Evolutionary conservation across 352 stramenopile genomes (phyloP).

Genomic region (Pythium aquatile): DNA sequence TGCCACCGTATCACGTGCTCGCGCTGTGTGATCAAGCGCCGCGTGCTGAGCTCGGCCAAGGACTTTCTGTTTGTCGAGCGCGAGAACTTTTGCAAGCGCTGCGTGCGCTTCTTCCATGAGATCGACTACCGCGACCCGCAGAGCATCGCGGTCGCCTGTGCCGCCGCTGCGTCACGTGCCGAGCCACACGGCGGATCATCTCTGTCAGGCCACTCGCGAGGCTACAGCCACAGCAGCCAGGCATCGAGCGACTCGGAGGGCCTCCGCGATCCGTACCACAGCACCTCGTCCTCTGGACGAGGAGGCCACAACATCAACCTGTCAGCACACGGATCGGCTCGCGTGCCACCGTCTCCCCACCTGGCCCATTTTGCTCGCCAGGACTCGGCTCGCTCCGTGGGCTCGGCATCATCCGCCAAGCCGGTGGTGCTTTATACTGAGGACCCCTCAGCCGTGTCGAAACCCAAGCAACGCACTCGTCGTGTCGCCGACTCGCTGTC

Average conservation of each 20-base stretch:
- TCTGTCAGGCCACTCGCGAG: constrained; percentile 2
- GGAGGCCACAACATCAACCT: neutral
- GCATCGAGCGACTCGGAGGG: constrained; percentile 18
- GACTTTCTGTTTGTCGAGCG: constrained; percentile 55
- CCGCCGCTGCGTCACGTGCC: constrained; percentile 26
- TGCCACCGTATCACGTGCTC: constrained; percentile 64
- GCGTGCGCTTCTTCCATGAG: constrained; percentile 56
- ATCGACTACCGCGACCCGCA: constrained; percentile 57
- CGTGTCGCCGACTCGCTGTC: constrained; percentile 18
- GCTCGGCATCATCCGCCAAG: constrained; percentile 10
- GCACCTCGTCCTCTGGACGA: neutral
- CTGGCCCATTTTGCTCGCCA: constrained; percentile 12
- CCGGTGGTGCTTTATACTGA: constrained; percentile 23
- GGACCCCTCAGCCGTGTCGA: neutral
- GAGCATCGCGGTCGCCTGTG: constrained; percentile 18
- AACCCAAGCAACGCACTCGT: neutral
- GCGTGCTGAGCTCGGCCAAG: constrained; percentile 51
- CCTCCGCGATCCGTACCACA: constrained; percentile 7
- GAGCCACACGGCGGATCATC: constrained; percentile 29
- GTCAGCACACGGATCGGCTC: neutral
- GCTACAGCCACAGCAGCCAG: constrained; percentile 22
- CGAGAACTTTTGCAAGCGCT: constrained; percentile 71
- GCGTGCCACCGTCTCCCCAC: constrained; percentile 13
- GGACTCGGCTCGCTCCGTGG: constrained; percentile 18
- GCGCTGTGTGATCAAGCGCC: constrained; percentile 59